phyloP scores from a whole-genome alignment of 768 basidiomycete genomes.

The Suillus paluster region DNA sequence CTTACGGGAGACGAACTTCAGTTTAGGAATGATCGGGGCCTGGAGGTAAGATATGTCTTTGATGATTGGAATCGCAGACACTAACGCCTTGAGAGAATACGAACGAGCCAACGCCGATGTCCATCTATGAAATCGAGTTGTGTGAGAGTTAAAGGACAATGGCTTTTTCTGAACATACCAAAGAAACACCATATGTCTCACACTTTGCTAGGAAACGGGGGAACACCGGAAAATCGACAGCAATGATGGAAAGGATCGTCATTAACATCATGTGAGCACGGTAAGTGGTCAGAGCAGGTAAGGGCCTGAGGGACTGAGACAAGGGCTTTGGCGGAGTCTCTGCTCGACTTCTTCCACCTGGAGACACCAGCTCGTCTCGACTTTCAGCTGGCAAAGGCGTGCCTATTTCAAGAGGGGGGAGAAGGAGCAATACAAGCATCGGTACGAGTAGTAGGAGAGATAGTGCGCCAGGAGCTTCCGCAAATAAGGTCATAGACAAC shows the following conservation, averaged over 20 bases:
- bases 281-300: constrained; percentile 85
- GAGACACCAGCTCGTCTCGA: not conserved
- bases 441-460: constrained; percentile 53
- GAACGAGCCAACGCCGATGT: constrained; percentile 95
- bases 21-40: constrained; percentile 52
- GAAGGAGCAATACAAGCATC: constrained; percentile 46
- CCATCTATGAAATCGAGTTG: constrained; percentile 69
- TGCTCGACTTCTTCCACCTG: constrained; percentile 2
- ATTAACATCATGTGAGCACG: constrained; percentile 95
- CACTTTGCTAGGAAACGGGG: constrained; percentile 89
- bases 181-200: constrained; percentile 92
- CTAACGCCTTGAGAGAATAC: constrained; percentile 94
- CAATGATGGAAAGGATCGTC: constrained; percentile 89
- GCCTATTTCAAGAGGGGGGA: constrained; percentile 46
- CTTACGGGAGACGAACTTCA: constrained; percentile 57
- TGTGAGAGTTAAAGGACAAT: not conserved
- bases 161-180: constrained; percentile 56
- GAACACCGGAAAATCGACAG: constrained; percentile 94
- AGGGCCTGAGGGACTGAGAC: constrained; percentile 35
- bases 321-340: not conserved
- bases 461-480: constrained; percentile 57
- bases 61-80: constrained; percentile 83
- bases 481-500: constrained; percentile 79
- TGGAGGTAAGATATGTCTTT: constrained; percentile 61
- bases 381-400: constrained; percentile 54